Base-by-base conservation (phyloP, 768 basidiomycete genomes). In the Peribolospora kevripleyi region DNA sequence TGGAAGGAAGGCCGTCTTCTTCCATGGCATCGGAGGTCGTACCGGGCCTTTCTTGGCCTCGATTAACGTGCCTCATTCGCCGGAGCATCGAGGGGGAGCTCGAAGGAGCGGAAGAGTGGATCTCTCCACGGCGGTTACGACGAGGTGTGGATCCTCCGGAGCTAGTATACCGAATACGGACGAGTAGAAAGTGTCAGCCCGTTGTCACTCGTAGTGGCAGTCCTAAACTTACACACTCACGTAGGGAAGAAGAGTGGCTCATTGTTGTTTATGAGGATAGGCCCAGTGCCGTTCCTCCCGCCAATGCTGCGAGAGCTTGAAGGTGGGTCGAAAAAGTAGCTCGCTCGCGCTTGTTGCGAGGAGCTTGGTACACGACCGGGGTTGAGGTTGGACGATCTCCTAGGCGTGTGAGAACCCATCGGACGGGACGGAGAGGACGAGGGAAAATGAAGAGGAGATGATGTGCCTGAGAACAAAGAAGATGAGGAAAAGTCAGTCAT, bases 71-170 rank as follows among this genome's bases (percentile, higher is more conserved):
- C 25, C 25, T 25, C 25, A 25, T 25, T 25, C 25, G 25, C 25
- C 25, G 25, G 65, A 7, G 79, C 78, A 8, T 79, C 46, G 54
- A 51, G 52, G 56, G 14, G 39, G 51, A 54, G 46, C 40, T 60
- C 73, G 51, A 78, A 73, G 64, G 82, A 58, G 55, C 75, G 69
- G 84, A 81, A 5, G 87, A 87, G 65, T 90, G 86, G 45, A 93
- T 90, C 62, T 93, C 88, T 3, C 88, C 87, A 42, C 88, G 76
- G 42, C 79, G 74, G 61, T 81, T 81, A 63, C 74, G 77, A 10
- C 77, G 68, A 25, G 77, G 83, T 0, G 83, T 82, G 6, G 73
- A 68, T 2, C 65, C 55, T 50, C 58, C 62, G 46, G 61, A 56
- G 3, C 57, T 60, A 43, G 6, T 5, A 0, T 36, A 49, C 14